Percentiles rank a stretch among this genome's conserved stretches.
These are phyloP conservation scores for Salinomyces thailandicus DNA, from an alignment of 2,329 filamentous ascomycete species.

Conservation along the genomic window DNA sequence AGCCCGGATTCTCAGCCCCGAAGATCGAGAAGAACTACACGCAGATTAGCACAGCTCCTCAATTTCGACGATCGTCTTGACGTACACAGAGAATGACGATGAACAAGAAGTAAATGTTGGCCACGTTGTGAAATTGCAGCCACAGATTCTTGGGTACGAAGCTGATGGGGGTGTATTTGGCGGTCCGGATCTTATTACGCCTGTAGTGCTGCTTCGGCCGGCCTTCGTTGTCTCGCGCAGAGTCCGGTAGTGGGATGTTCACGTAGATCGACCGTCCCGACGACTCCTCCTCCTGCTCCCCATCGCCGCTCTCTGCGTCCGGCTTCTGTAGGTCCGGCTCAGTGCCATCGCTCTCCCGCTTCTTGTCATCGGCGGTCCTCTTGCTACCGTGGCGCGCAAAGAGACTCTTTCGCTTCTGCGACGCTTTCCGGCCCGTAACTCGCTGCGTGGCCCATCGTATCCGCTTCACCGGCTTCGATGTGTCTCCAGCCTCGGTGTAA, in stretches of 20 bases:
- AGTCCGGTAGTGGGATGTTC: conserved; percentile 67
- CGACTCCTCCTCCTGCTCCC: conserved; percentile 28
- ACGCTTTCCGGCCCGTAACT: conserved; percentile 62
- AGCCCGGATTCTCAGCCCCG: conserved; percentile 76
- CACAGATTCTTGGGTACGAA: conserved; percentile 95
- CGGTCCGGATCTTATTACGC: conserved; percentile 93
- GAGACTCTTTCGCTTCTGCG: conserved; percentile 71
- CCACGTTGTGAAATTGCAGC: conserved; percentile 97
- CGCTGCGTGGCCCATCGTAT: conserved; percentile 96
- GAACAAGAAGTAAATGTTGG: conserved; percentile 97
- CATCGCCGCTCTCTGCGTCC: conserved; percentile 18
- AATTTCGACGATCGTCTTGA: conserved; percentile 15
- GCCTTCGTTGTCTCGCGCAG: conserved; percentile 71
- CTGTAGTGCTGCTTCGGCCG: conserved; percentile 59
- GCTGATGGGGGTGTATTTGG: conserved; percentile 91
- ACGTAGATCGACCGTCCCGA: conserved; percentile 61
- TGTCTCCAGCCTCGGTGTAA: conserved; percentile 35
- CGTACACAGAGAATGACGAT: conserved; percentile 88
- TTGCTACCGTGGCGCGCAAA: conserved; percentile 49
- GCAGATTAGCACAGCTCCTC: conserved; percentile 4
- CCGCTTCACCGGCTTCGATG: conserved; percentile 52
- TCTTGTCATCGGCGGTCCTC: conserved; percentile 26
- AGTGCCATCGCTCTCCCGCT: conserved; percentile 28
- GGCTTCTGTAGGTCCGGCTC: conserved; percentile 17
- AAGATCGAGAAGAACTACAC: conserved; percentile 89